Base-by-base conservation (phyloP, 1,284 basidiomycete genomes). In the Apiotrichum sp. region DNA sequence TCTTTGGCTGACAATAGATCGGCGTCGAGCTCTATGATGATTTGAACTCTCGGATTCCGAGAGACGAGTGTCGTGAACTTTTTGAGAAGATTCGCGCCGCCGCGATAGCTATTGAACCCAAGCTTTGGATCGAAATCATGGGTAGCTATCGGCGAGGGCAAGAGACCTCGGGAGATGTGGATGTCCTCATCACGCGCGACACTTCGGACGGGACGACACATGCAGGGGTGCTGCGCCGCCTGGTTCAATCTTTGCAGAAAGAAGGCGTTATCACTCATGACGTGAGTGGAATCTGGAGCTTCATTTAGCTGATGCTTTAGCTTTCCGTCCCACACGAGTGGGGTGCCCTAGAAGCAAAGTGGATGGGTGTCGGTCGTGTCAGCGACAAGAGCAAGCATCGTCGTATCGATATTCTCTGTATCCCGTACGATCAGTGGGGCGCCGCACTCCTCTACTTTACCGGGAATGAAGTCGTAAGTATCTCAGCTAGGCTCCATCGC, bases 361-460 rank as follows among this genome's bases (percentile, higher is more conserved):
- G 90, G 76, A 86, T 85, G 67, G 92, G 91, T 0, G 78, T 95
- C 0, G 89, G 89, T 63, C 79, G 73, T 31, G 66, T 75, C 14
- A 45, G 49, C 66, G 71, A 58, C 9, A 31, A 66, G 59, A 56
- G 66, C 8, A 79, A 77, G 51, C 80, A 83, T 50, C 79, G 91
- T n/a, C 78, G 91, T 35, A 89, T 96, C 82, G 83, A 85, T 66
- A 82, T 93, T 57, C 78, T 93, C 32, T 83, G 82, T 29, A 82
- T 93, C 2, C 88, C 90, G 0, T 92, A 84, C 80, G 75, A 79
- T 53, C 83, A 82, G 47, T 82, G 86, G 66, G 92, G 92, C 0
- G 90, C 86, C 0, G 90, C 91, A 0, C 72, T 93, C 55, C 78
- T 96, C 29, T 95, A 95, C 75, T 95, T 92, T 69, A 93, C 89